Evolutionary conservation across 129 eudicot genomes (phyloP), one percentile per base, ranked within the genome.

Genomic region (Tagetes patula): DNA sequence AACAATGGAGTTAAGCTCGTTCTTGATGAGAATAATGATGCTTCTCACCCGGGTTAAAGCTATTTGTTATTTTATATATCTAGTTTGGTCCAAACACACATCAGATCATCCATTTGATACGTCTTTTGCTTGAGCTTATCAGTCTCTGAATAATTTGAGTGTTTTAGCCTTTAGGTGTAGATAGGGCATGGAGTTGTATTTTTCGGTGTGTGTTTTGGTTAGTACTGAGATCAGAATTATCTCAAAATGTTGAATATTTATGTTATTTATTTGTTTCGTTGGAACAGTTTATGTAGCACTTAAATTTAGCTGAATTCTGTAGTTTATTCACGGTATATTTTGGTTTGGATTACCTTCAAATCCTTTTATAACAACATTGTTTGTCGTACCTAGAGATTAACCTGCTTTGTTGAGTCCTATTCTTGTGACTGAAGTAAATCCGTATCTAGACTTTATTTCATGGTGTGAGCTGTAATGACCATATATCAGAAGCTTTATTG

Each of bases 1-100:
- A 75, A 67, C 82, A 82, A 86, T 52, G 96, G 96, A 39, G 79
- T 89, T 30, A 86, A 84, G 37, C 81, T 89, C 43, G 67, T 86
- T 49, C 66, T 34, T 60, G 66, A 60, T 60, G 66, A 60, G 33
- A 81, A 74, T 65, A 75, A 82, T 52, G 84, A 71, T 54, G 34
- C 63, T 14, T 84, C 75, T 42, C 72, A 27, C 13, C 73, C 82
- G 30, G 62, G 76, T 65, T 71, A 63, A 64, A 30, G 61, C 9
- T 50, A n/a, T 70, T 30, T 13, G 67, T 2, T 62, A 12, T 61
- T 61, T 41, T 43, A 33, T 58, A 8, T 40, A 32, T 33, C 10
- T 58, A 58, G 40, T 14, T 58, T 56, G 63, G 39, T 58, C 39
- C 8, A 8, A 32, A 30, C 62, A 8, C 2, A 55, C 3, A 8